Conservation (phyloP, 352 stramenopile genomes). For the Phytophthora chlamydospora region DNA sequence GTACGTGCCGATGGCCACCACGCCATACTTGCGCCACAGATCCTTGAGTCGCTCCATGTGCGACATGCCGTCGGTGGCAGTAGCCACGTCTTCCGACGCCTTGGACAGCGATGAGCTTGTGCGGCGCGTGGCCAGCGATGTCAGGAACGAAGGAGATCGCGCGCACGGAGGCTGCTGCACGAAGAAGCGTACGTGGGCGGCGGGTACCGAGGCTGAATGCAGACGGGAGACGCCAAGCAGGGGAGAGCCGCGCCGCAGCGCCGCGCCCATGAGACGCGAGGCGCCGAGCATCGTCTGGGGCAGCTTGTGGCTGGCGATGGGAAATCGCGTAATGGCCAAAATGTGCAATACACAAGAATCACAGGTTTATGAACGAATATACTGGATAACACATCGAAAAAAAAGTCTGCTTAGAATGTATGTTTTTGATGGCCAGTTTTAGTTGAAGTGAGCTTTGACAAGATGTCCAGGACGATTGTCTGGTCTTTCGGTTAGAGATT, state of each 20-base stretch:
- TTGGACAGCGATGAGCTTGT: conserved; percentile 35
- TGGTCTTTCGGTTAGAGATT: no score
- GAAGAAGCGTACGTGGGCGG: conserved; percentile 13
- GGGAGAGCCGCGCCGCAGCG: not conserved
- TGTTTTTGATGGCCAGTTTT: no score
- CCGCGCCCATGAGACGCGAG: conserved; percentile 17
- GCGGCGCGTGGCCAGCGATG: conserved; percentile 8
- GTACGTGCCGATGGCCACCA: conserved; percentile 86
- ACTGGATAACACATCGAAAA: no score
- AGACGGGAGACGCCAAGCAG: not conserved
- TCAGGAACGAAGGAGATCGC: conserved; percentile 17
- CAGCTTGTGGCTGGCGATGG: conserved; percentile 23
- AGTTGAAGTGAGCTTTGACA: no score
- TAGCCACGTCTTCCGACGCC: conserved; percentile 2
- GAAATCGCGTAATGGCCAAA: not conserved
- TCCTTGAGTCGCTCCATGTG: conserved; percentile 72
- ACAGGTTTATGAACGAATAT: no score
- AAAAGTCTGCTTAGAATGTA: no score
- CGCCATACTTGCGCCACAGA: conserved; percentile 84
- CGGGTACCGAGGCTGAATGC: not conserved
- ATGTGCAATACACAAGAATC: no score
- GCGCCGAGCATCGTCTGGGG: conserved; percentile 33
- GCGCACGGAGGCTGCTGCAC: conserved; percentile 19
- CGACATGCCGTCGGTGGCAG: conserved; percentile 28
- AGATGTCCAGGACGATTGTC: no score